phyloP scores from a whole-genome alignment of 106 monocot genomes.

The Dendrobium chrysotoxum region DNA sequence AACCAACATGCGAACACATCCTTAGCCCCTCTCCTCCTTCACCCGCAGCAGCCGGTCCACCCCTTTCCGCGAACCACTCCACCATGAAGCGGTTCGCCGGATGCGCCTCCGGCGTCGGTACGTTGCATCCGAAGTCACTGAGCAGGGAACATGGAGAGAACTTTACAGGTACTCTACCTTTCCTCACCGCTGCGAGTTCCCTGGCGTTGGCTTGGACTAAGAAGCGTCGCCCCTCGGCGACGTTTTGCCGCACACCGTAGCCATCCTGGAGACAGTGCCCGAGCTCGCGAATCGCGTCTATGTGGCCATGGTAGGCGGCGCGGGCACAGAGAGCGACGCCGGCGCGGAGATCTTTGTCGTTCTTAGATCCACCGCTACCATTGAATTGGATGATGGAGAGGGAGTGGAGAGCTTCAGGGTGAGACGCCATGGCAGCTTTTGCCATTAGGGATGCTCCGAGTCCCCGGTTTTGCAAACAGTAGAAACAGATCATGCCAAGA shows the following conservation, averaged over 20 bases:
- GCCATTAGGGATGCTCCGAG: slow-evolving; percentile 48
- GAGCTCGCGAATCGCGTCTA: slow-evolving; percentile 61
- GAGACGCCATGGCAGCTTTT: slow-evolving; percentile 41
- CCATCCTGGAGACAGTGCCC: slow-evolving; percentile 74
- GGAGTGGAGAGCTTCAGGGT: slow-evolving; percentile 49
- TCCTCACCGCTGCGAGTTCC: slow-evolving; percentile 29
- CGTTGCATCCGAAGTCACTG: slow-evolving; percentile 49
- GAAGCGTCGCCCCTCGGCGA: slow-evolving; percentile 43
- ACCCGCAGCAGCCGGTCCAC: neutral
- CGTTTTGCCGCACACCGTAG: slow-evolving; percentile 49
- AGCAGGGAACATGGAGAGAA: slow-evolving; percentile 19
- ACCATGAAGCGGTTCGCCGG: slow-evolving; percentile 63
- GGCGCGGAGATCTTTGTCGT: slow-evolving; percentile 45
- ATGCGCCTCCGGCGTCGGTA: slow-evolving; percentile 40
- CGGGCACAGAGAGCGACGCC: slow-evolving; percentile 46
- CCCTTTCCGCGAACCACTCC: slow-evolving; percentile 51
- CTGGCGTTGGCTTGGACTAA: slow-evolving; percentile 42
- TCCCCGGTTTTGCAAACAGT: slow-evolving; percentile 21
- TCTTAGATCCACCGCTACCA: slow-evolving; percentile 52
- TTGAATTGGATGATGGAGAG: slow-evolving; percentile 65
- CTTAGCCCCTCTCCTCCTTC: slow-evolving; percentile 25
- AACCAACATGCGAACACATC: slow-evolving; percentile 35
- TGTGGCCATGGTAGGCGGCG: slow-evolving; percentile 44
- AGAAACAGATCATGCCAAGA: slow-evolving; percentile 52
- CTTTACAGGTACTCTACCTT: neutral